Base-by-base conservation (phyloP, 495 filamentous ascomycete species). In the Lasiosphaeria ovina region DNA sequence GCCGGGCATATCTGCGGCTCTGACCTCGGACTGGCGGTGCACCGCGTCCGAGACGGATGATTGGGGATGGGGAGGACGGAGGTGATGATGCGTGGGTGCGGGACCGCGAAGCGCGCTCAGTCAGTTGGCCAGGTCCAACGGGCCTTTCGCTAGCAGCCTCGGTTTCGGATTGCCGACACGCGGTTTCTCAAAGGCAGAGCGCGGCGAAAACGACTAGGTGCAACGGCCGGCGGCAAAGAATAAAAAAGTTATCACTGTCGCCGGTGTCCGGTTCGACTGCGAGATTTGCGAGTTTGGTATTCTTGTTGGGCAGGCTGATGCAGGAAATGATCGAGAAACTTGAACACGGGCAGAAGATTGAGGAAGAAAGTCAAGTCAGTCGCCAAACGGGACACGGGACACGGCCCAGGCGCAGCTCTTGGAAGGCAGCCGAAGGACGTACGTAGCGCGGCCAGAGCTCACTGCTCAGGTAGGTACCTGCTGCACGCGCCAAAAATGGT, bases 1-100 rank as follows among this genome's bases (percentile, higher is more conserved):
- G 67, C 80, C 83, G 57, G 79, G 81, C 79, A 81, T 81, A 56
- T 75, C 75, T 69, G 72, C 54, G 51, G 47, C 36, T 60, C 42
- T 35, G 66, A 42, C 36, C 44, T 24, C 70, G 52, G 32, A 35
- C 31, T 57, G 42, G 47, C 31, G 47, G 6, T 51, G 51, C 32
- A 16, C 40, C 55, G 48, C 47, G 49, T 34, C 50, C 44, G 49
- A 47, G 52, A 44, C 66, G 59, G 66, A 36, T 57, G 67, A 65
- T 63, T 64, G 59, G 40, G 34, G 62, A 65, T 60, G 66, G 44
- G 44, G 45, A 47, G 45, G 61, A 65, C 62, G 63, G 58, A 35
- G 63, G 59, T 55, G 62, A 55, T 45, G 55, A 49, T 50, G 61
- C 53, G 53, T 45, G 54, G 62, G 55, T 63, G 68, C 63, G 54